Evolutionary conservation across 768 basidiomycete genomes (phyloP).

Genomic region (Auricularia heimuer): DNA sequence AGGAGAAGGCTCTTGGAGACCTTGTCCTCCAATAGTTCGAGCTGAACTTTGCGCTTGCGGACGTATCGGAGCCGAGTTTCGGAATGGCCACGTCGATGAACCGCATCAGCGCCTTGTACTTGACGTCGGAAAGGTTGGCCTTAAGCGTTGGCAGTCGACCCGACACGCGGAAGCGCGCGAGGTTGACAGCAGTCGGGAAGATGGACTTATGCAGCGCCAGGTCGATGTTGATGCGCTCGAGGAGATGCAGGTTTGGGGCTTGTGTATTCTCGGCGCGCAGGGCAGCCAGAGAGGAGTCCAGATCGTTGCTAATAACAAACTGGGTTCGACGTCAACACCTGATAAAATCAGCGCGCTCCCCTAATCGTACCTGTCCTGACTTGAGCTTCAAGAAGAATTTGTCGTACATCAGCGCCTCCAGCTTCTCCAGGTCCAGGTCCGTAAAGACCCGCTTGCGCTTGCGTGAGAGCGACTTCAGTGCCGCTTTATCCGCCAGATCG

Average conservation of each 20-base stretch:
- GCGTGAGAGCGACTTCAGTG: constrained; percentile 63
- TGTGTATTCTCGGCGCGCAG: constrained; percentile 41
- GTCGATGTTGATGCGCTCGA: constrained; percentile 87
- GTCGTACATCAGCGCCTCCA: constrained; percentile 95
- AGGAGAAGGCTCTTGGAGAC: constrained; percentile 69
- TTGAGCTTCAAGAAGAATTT: constrained; percentile 72
- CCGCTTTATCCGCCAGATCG: constrained; percentile 75
- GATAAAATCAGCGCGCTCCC: too few relatives aligned
- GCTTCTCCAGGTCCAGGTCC: constrained; percentile 73
- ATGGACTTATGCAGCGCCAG: constrained; percentile 89
- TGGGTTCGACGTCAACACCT: constrained; percentile 20
- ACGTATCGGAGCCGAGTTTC: constrained; percentile 47
- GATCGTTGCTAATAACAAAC: constrained; percentile 82
- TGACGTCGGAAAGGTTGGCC: constrained; percentile 82
- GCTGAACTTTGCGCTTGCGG: constrained; percentile 40
- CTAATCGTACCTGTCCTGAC: constrained; percentile 66
- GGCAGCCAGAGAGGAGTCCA: constrained; percentile 74
- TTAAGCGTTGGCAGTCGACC: constrained; percentile 81
- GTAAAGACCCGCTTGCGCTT: constrained; percentile 79
- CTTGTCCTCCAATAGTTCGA: constrained; percentile 71
- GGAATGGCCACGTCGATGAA: constrained; percentile 88
- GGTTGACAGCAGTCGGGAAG: constrained; percentile 67
- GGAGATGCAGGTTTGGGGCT: constrained; percentile 61
- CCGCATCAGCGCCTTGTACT: constrained; percentile 87
- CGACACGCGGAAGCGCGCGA: constrained; percentile 83